Evolutionary conservation across 768 basidiomycete species (phyloP), one percentile per base, ranked within the genome.

Genomic region (Lactifluus subvellereus): DNA sequence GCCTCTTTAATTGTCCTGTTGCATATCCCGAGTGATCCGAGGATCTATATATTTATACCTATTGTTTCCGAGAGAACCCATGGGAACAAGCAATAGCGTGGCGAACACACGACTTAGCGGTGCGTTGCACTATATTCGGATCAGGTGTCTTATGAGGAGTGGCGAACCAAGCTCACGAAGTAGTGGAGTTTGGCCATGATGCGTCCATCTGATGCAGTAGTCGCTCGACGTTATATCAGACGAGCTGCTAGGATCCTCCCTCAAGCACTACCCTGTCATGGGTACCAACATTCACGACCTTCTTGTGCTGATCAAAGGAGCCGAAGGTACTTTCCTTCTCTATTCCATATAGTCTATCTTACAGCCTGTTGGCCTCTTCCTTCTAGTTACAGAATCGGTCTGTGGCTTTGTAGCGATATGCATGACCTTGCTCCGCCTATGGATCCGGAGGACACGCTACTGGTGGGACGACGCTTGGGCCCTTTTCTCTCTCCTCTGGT

Each of bases 391-490:
- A 1, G 67, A 71, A 45, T 62, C 67, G 53, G 62, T 71, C 42
- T 71, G 71, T 49, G 68, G 63, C 42, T 61, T 67, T 51, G 58
- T 68, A 27, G 70, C 69, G 16, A 66, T 68, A 57, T 69, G 57
- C 61, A 68, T 65, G 54, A 71, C 71, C 18, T 22, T 59, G 32
- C 6, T 57, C 16, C 71, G 70, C 4, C 61, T 70, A 45, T 71
- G 59, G 59, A 48, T 67, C 7, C 68, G 71, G 9, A 56, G 69
- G 18, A 64, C 56, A 10, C 62, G 71, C 10, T 69, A 67, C 48
- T 71, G 71, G 71, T 71, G 67, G 69, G 71, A 71, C 40, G 71
- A 71, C 47, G 71, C 67, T 6, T 71, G 70, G 54, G 70, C 67
- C 3, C 65, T 71, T 54, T 62, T 71, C 40, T 71, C 71, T 49